Evolutionary conservation across 2,329 filamentous ascomycete species (phyloP), one percentile per base, ranked within the genome.

Genomic region (Cladosporium velox): DNA sequence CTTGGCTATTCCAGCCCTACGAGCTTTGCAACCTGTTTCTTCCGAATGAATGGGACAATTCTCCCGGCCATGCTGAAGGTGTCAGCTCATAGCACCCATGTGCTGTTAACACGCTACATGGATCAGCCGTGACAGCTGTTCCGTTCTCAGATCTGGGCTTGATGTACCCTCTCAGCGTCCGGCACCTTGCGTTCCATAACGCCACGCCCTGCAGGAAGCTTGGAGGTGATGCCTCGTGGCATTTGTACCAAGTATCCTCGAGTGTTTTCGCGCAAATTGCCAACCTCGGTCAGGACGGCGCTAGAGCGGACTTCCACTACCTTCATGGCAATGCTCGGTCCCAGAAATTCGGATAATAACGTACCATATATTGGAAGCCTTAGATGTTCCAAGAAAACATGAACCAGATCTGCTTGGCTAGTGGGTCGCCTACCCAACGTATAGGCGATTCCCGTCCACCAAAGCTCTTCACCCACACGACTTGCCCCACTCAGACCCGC

Each of bases 201-300:
- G 41, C 30, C 28, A 21, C 18, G 26, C 21, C 30, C 32, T 38
- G 54, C 54, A 21, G 30, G 21, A 35, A 24, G 54, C 54, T 57
- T 35, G 18, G 30, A 14, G n/a, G 32, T n/a, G 15, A 18, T 26
- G 32, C n/a, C 54, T 57, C 54, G 30, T 57, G 54, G 54, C 30
- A 35, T 4, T 14, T 15, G 21, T 12, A 24, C 55, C 55, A 38
- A 12, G 21, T 5, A 15, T 26, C 32, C 14, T 26, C 55, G 21
- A 18, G 35, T 35, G 14, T 11, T 8, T 5, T 5, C 12, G 24
- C 8, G 59, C 26, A 34, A 11, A 38, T 24, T 35, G 18, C 61
- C 61, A 35, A 64, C 51, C 38, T 64, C 61, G 51, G 61, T 35
- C n/a, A 28, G 26, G 59, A 51, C 32, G 59, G 44, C 26, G 30